Conservation (phyloP, 1,284 basidiomycete genomes). For the Ustanciosporium gigantosporum region DNA sequence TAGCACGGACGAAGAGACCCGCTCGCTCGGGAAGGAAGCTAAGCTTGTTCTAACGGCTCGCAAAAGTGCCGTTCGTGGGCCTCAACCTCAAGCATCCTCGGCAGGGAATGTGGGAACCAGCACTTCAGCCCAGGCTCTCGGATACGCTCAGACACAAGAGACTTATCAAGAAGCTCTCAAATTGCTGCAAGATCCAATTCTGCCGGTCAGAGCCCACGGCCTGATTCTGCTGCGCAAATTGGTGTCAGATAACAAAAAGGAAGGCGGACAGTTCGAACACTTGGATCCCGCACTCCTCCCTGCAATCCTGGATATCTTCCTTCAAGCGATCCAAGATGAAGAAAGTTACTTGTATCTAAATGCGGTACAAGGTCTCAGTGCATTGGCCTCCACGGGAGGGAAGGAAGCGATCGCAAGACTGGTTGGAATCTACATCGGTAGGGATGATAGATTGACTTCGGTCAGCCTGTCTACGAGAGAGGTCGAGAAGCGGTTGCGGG, state of each 20-base stretch:
- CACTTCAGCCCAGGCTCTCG: conserved; percentile 47
- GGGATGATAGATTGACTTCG: conserved; percentile 24
- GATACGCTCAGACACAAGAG: conserved; percentile 41
- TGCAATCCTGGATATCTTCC: conserved; percentile 82
- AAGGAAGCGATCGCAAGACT: conserved; percentile 28
- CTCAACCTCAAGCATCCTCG: neutral
- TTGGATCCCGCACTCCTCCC: conserved; percentile 67
- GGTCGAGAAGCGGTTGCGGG: conserved; percentile 75
- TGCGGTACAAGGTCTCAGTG: conserved; percentile 83
- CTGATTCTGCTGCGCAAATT: conserved; percentile 51
- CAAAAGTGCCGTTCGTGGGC: conserved; percentile 58
- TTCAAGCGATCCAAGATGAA: conserved; percentile 83
- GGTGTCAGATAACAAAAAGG: conserved; percentile 34
- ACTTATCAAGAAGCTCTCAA: conserved; percentile 82
- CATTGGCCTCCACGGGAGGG: conserved; percentile 52
- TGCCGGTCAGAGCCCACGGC: conserved; percentile 95
- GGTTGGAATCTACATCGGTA: conserved; percentile 43
- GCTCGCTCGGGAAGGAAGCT: conserved; percentile 74
- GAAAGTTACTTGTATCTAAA: conserved; percentile 95
- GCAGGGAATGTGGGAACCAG: conserved; percentile 42
- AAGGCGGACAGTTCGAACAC: conserved; percentile 8
- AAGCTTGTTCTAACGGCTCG: conserved; percentile 77
- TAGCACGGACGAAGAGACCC: conserved; percentile 55
- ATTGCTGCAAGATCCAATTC: conserved; percentile 83
- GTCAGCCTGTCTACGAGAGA: conserved; percentile 64